Evolutionary conservation across 2,329 filamentous ascomycete species (phyloP), one percentile per base, ranked within the genome.

Genomic region (Cladosporium austrohemisphaericum): DNA sequence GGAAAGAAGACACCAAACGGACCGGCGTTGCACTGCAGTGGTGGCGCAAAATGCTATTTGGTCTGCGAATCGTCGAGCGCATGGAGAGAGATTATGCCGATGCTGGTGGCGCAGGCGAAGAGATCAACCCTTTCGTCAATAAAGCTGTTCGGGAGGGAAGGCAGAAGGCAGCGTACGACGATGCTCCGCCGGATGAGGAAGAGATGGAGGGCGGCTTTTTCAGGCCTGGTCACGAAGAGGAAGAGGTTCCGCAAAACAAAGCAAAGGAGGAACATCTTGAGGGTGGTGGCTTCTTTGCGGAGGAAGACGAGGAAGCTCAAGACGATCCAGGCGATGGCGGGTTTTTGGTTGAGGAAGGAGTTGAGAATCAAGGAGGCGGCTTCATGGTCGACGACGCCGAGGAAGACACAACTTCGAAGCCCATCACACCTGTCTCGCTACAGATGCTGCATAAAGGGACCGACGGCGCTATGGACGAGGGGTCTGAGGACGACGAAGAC

Each of bases 1-100:
- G 85, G 43, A 92, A 89, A 60, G 90, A 95, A 63, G 84, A 93
- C 52, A 85, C 86, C 52, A 96, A 95, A 69, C 78, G 86, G 6
- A 81, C 85, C 44, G 90, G 86, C 54, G 76, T 79, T 10, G 83
- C 86, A 1, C 64, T 97, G 37, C 79, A 78, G 1, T 80, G 83
- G 57, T 98, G 93, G 93, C 80, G 87, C 50, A 94, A 87, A 67
- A 88, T 96, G 58, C 68, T 95, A 11, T 87, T 91, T 75, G 91
- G 91, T 0, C 65, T 96, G 68, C 78, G 89, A 3, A 93, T 97
- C 50, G 77, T 88, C 16, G 79, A 93, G 65, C 78, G 89, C 41
- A 84, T 94, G 32, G 76, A 76, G 32, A 77, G 83, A 48, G 87
- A 95, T 53, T 94, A 94, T 64, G 87, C 86, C 1, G 77, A 83